Evolutionary conservation across 2,329 filamentous ascomycete species (phyloP).

Genomic region (Nothopassalora personata): DNA sequence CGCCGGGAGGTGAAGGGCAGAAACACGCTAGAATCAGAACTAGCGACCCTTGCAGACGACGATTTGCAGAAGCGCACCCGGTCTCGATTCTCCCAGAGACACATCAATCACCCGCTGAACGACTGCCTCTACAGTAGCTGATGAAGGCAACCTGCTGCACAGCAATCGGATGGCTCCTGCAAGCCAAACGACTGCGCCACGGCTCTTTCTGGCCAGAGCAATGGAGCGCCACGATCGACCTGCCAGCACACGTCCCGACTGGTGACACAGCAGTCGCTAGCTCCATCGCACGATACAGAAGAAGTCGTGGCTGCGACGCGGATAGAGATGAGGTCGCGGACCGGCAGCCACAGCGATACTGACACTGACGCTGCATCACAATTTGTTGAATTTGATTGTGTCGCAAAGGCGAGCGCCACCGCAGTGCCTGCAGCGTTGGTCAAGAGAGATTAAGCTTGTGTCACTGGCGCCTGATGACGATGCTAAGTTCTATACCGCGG

Average conservation of each 20-base stretch:
- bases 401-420: neutral
- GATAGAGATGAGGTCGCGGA: neutral
- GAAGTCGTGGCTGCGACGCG: neutral
- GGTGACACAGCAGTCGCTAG: neutral
- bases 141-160: no score
- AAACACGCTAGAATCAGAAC: no score
- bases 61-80: neutral
- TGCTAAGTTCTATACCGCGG: neutral
- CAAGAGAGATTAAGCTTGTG: neutral
- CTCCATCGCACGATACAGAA: neutral
- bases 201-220: neutral
- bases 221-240: neutral
- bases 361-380: neutral
- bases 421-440: neutral
- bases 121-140: no score
- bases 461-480: neutral
- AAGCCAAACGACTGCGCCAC: neutral
- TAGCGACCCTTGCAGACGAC: neutral
- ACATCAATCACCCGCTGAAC: no score
- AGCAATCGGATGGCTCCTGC: neutral
- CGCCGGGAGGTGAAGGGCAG: neutral
- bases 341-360: neutral
- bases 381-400: neutral
- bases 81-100: no score
- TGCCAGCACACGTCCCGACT: neutral